Base-by-base conservation (phyloP, 2,329 filamentous ascomycete genomes). In the Arachnopeziza araneosa region DNA sequence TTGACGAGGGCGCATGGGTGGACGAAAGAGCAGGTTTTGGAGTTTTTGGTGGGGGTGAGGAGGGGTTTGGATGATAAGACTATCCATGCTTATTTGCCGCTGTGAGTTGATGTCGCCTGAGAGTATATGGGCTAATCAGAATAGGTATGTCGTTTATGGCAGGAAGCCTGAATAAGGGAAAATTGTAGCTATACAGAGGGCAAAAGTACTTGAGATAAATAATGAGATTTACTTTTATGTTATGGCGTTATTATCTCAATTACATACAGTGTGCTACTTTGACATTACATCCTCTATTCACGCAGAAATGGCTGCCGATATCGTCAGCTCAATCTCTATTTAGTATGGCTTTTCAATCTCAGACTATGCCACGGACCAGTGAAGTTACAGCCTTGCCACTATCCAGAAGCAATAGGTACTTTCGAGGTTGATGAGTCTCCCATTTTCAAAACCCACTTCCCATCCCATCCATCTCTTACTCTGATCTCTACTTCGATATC, bases 1-100 rank as follows among this genome's bases (percentile, higher is more conserved):
- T 56, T 58, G 17, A 58, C 59, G 22, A 55, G 53, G 22, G 50
- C 54, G 24, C 57, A 55, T 55, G 59, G 59, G 36, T 58, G 57
- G 59, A 58, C 36, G 49, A 21, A 44, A n/a, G 30, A 55, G 24
- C 44, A 58, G 30, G 59, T 61, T 52, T 36, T 58, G 23, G 59
- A 52, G 23, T 30, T 55, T 24, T 23, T 61, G 32, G 50, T 24
- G 36, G 59, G 54, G 44, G 59, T 61, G 2, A 55, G 53, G 52
- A 58, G 32, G n/a, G 52, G 57, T 56, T 24, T 61, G 17, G 22
- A 24, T 26, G 55, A 61, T 50, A 50, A 52, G 10, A 22, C 6
- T 52, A 52, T 52, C 22, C 50, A 52, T 52, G 50, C 54, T 22
- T 24, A 26, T 50, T 19, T 56, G 30, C n/a, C 30, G 54, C 24